Evolutionary conservation across 106 monocot genomes (phyloP), one percentile per base, ranked within the genome.

Genomic region (Gastrodia elata): DNA sequence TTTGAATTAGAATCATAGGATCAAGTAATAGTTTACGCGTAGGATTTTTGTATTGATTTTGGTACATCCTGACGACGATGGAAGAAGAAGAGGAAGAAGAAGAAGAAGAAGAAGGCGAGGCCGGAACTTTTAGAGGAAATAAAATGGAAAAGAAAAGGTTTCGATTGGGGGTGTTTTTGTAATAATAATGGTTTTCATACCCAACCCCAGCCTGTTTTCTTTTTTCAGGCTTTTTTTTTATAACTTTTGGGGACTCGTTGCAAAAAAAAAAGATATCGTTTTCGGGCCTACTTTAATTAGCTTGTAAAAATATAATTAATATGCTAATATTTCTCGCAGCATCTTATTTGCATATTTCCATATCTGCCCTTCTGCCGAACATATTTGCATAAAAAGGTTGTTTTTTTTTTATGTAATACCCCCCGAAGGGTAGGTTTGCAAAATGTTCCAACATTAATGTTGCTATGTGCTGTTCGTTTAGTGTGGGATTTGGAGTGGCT

Each of bases 221-320:
- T 67, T 67, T 67, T 67, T 35, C 67, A 67, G 67, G 26, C 37
- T 36, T 67, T 35, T 67, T n/a, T n/a, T n/a, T n/a, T n/a, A n/a
- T n/a, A n/a, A 16, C 34, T 16, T 35, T 16, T 3, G 13, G 65
- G 65, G 65, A 16, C 7, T 11, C 65, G 33, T 18, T 65, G 18
- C 11, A 20, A 65, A 65, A 6, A 56, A 35, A 16, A 18, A 65
- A 65, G 16, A 28, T n/a, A n/a, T 55, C 55, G n/a, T 25, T 2
- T 28, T 10, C 2, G 13, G 0, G 10, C 7, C 61, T 6, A 61
- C 59, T 11, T 14, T 61, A 61, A 61, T 61, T 61, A 61, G 52
- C n/a, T 22, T 52, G 32, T 61, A 61, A 61, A 10, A 10, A 61
- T n/a, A 61, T 61, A 32, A 57, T 24, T 24, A 26, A 61, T 61